Percentiles rank a stretch among this genome's conserved stretches.
Conservation (phyloP, 805 yeast species). For the Candida palmyrensis region DNA sequence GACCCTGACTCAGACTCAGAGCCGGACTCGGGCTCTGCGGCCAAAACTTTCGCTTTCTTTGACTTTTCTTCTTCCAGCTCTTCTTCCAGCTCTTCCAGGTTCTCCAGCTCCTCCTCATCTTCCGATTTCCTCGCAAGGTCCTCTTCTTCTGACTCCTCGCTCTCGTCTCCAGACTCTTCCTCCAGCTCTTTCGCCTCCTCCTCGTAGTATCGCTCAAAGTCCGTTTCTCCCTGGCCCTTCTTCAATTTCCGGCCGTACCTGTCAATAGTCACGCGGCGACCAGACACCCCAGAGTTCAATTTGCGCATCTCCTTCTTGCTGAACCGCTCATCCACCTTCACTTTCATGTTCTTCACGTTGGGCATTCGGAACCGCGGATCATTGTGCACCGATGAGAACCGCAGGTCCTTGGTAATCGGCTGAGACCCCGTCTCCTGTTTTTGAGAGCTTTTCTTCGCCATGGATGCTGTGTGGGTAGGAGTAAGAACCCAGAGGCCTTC, state of each 20-base stretch:
- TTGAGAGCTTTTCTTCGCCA: too few species aligned
- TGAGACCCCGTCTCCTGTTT: too few species aligned
- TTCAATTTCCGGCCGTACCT: slow-evolving; percentile 77
- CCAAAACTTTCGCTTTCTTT: slow-evolving; percentile 19
- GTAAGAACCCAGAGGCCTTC: too few species aligned
- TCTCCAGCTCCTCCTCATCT: slow-evolving; percentile 16
- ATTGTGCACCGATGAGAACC: slow-evolving; percentile 72
- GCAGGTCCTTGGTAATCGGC: slow-evolving; percentile 55
- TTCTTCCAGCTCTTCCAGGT: slow-evolving; percentile 12
- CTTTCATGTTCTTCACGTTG: slow-evolving; percentile 60
- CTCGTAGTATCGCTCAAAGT: slow-evolving; percentile 64
- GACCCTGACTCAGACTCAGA: slow-evolving; percentile 41
- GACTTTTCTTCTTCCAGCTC: slow-evolving; percentile 7
- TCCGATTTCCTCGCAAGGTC: slow-evolving; percentile 19
- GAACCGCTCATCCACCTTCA: slow-evolving; percentile 83
- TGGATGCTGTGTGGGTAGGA: too few species aligned
- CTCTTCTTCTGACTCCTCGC: slow-evolving; percentile 12
- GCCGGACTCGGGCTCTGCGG: slow-evolving; percentile 38
- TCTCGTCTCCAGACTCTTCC: slow-evolving; percentile 10
- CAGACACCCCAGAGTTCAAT: slow-evolving; percentile 33
- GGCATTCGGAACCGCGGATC: slow-evolving; percentile 89
- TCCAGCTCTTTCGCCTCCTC: slow-evolving; percentile 30
- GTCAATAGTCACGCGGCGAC: slow-evolving; percentile 69
- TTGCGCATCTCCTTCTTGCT: slow-evolving; percentile 56
- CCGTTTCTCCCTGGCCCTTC: slow-evolving; percentile 39